phyloP scores from a whole-genome alignment of 306 rosid genomes.

The Canavalia gladiata region DNA sequence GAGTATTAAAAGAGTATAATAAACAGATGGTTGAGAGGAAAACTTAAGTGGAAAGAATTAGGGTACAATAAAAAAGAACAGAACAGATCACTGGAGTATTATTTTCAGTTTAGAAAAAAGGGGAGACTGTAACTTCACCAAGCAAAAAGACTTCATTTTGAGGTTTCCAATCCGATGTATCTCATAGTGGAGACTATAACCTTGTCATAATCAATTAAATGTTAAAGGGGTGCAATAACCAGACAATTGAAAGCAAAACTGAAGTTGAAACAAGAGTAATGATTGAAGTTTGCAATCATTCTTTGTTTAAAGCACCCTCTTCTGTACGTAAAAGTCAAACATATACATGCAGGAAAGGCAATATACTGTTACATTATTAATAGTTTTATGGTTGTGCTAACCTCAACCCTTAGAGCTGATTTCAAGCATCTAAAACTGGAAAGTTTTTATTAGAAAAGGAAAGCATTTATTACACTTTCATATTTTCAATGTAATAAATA shows the following conservation, averaged over 20 bases:
- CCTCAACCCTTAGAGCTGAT: no score
- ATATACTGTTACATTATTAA: neutral
- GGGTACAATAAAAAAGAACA: neutral
- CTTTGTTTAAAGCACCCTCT: neutral
- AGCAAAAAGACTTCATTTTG: no score
- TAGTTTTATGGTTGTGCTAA: neutral
- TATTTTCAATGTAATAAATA: no score
- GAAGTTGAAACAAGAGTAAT: neutral
- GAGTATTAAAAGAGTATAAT: neutral
- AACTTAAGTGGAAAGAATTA: neutral
- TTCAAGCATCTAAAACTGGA: no score
- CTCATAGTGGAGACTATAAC: neutral
- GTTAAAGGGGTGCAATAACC: neutral
- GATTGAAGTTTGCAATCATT: neutral
- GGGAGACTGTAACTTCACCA: no score
- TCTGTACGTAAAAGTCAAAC: neutral
- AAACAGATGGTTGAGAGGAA: neutral
- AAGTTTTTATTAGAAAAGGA: no score
- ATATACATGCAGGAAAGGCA: neutral
- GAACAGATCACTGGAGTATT: neutral
- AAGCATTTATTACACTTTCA: no score
- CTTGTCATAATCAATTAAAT: neutral
- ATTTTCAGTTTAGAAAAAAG: neutral
- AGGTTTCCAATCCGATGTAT: neutral
- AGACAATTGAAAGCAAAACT: neutral